phyloP scores from a whole-genome alignment of 345 rosid species.

The Lepidium aucheri region DNA sequence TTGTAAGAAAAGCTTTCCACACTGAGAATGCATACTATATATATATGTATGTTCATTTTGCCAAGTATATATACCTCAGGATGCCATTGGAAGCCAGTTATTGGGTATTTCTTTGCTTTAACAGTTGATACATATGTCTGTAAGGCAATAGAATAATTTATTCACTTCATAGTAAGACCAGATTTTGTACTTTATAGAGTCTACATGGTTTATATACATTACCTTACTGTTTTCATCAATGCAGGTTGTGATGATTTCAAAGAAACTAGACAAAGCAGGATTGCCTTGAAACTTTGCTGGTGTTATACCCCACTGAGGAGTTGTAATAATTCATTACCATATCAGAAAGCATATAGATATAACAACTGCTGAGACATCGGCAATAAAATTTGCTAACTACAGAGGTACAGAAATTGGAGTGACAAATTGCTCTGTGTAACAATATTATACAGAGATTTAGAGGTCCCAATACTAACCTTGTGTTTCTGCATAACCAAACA shows the following conservation, averaged over 20 bases:
- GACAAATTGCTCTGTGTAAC: background rate
- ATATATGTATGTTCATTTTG: background rate
- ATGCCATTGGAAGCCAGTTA: slow-evolving; percentile 94
- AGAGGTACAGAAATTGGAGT: background rate
- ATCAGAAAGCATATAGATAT: background rate
- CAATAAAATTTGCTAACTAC: background rate
- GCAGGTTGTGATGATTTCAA: slow-evolving; percentile 70
- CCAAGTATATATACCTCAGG: slow-evolving; percentile 54
- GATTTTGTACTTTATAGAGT: background rate
- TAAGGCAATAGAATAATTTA: background rate
- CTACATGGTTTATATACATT: background rate
- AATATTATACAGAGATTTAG: background rate
- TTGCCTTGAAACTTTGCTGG: slow-evolving; percentile 43
- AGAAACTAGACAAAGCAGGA: slow-evolving; percentile 52
- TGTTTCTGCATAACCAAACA: slow-evolving; percentile 94
- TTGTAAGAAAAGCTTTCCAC: background rate
- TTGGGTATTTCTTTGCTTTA: slow-evolving; percentile 65
- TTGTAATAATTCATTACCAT: background rate
- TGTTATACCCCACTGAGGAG: slow-evolving; percentile 68
- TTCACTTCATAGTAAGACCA: background rate
- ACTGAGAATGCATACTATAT: background rate
- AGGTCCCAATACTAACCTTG: slow-evolving; percentile 37
- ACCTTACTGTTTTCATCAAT: slow-evolving; percentile 61
- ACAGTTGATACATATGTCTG: slow-evolving; percentile 87
- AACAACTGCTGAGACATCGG: background rate